phyloP scores from a whole-genome alignment of 2,329 filamentous ascomycete species.

The Talaromyces sp. region DNA sequence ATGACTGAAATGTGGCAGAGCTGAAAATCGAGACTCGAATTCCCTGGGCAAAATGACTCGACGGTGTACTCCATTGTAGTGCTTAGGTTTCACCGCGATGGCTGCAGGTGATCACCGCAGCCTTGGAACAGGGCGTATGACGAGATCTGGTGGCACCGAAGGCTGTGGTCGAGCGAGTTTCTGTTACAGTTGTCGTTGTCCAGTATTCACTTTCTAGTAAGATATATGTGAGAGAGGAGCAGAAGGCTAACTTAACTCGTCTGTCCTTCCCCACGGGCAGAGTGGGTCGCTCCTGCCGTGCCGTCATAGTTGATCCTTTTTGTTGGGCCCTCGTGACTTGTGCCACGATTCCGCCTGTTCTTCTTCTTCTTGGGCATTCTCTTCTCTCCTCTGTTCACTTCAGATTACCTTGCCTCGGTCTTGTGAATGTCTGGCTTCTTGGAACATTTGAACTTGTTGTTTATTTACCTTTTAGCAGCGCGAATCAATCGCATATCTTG shows the following conservation, averaged over 20 bases:
- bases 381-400: background rate
- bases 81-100: background rate
- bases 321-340: slow-evolving; percentile 7
- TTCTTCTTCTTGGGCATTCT: background rate
- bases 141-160: background rate
- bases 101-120: background rate
- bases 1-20: background rate
- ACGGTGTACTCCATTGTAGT: background rate
- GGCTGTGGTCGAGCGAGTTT: background rate
- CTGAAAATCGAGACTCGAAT: background rate
- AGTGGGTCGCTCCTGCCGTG: slow-evolving; percentile 4
- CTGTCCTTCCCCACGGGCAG: slow-evolving; percentile 1
- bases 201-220: background rate
- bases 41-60: background rate
- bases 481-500: background rate
- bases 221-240: background rate
- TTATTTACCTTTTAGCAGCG: background rate
- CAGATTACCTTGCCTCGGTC: background rate
- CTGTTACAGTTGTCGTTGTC: background rate
- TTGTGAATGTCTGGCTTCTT: background rate
- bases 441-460: background rate
- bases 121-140: background rate
- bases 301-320: background rate
- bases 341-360: background rate
- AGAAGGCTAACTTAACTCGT: too few relatives aligned